phyloP scores from a whole-genome alignment of 805 yeast species.

The Wickerhamomyces hampshirensis region DNA sequence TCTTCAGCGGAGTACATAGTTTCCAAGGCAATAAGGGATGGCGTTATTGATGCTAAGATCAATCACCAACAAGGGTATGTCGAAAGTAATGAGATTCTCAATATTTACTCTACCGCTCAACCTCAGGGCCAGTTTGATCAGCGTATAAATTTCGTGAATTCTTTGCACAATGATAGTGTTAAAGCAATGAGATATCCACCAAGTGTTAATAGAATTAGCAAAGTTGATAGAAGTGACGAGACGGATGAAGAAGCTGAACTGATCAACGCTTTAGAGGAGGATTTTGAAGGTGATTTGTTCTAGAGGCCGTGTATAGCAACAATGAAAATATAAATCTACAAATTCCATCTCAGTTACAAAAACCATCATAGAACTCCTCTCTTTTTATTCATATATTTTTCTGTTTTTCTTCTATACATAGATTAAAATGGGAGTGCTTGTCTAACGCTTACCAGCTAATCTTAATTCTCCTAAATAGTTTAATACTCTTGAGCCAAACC shows the following conservation, averaged over 20 bases:
- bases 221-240: constrained; percentile 16
- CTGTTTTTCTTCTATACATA: background rate
- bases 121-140: constrained; percentile 90
- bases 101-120: constrained; percentile 78
- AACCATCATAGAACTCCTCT: too few relatives aligned
- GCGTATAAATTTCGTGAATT: constrained; percentile 88
- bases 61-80: constrained; percentile 88
- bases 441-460: constrained; percentile 26
- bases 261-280: constrained; percentile 23
- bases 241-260: constrained; percentile 23
- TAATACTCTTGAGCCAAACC: constrained; percentile 25
- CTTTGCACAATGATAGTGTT: constrained; percentile 85
- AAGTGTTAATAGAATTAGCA: constrained; percentile 19
- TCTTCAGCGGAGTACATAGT: constrained; percentile 96
- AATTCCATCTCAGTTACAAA: background rate
- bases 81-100: constrained; percentile 83
- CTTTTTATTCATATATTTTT: background rate
- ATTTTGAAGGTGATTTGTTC: constrained; percentile 23
- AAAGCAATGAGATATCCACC: constrained; percentile 91
- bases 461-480: constrained; percentile 24
- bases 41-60: constrained; percentile 91
- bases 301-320: constrained; percentile 3
- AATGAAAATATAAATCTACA: background rate
- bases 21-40: constrained; percentile 94
- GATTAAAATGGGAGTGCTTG: too few relatives aligned